phyloP scores from a whole-genome alignment of 768 basidiomycete species.

The Auricularia sp. region DNA sequence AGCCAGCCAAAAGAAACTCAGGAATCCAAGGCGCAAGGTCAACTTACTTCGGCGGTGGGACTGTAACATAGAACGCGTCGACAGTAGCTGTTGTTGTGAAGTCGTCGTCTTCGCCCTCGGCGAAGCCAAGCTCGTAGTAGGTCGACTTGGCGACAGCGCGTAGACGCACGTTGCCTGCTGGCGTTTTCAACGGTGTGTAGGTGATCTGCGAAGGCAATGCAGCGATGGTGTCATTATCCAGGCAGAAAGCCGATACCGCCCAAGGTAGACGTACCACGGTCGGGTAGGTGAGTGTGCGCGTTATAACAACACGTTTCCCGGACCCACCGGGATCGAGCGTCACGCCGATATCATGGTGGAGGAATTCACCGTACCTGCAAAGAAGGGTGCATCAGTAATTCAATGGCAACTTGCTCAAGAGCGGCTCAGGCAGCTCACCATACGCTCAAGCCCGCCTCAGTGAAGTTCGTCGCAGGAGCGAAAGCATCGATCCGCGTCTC shows the following conservation, averaged over 20 bases:
- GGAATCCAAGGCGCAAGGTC: not conserved
- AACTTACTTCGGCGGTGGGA: not conserved
- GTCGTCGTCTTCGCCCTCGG: not conserved
- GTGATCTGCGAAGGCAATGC: not conserved
- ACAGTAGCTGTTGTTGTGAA: not conserved
- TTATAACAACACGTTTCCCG: not conserved
- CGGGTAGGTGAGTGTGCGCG: not conserved
- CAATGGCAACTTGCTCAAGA: not conserved
- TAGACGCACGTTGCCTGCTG: not conserved
- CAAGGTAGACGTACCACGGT: not conserved
- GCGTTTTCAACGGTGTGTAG: not conserved
- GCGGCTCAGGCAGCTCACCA: conserved; percentile 23
- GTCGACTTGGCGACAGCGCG: not conserved
- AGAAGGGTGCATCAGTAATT: not conserved
- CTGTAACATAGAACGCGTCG: not conserved
- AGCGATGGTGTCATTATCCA: too few species aligned
- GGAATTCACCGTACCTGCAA: not conserved
- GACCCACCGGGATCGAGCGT: not conserved
- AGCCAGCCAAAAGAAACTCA: not conserved
- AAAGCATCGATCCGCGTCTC: conserved; percentile 26
- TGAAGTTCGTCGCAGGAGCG: conserved; percentile 18
- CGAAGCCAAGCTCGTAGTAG: not conserved
- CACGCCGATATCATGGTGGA: not conserved
- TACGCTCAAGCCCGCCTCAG: conserved; percentile 29
- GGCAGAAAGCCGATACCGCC: not conserved